Percentiles rank a stretch among this genome's conserved stretches.
Evolutionary conservation across 768 basidiomycete species (phyloP).

Genomic region (Suillus placidus): DNA sequence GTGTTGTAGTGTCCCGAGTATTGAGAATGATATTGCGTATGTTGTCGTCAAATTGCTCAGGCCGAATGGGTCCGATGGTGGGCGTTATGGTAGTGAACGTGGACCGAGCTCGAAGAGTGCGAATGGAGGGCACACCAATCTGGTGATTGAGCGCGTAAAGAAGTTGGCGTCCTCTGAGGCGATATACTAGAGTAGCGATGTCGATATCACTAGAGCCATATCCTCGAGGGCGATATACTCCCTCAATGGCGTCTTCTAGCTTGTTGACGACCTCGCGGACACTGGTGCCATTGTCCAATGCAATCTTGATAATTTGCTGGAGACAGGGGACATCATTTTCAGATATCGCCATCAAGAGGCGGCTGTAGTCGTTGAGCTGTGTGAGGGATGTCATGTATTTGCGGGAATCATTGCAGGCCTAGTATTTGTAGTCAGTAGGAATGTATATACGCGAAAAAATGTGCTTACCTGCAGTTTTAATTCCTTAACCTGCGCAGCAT

Average conservation of each 20-base stretch:
- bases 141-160: constrained; percentile 19
- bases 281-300: constrained; percentile 16
- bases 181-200: constrained; percentile 12
- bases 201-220: constrained; percentile 9
- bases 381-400: not conserved
- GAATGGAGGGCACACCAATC: constrained; percentile 16
- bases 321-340: constrained; percentile 12
- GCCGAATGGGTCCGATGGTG: not conserved
- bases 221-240: not conserved
- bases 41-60: not conserved
- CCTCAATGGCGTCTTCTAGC: constrained; percentile 13
- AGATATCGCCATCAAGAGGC: constrained; percentile 11
- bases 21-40: not conserved
- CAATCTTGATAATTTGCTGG: constrained; percentile 7
- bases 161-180: constrained; percentile 15
- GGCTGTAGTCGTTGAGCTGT: not conserved
- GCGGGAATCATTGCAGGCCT: not conserved
- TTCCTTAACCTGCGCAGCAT: not conserved
- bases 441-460: not conserved
- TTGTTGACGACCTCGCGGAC: constrained; percentile 4
- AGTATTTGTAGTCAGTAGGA: not conserved
- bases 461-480: not conserved
- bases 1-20: too few species aligned
- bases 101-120: constrained; percentile 12
- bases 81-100: constrained; percentile 13